Evolutionary conservation across 2,329 filamentous ascomycete species (phyloP), one percentile per base, ranked within the genome.

Genomic region (Paecilomyces niveus): DNA sequence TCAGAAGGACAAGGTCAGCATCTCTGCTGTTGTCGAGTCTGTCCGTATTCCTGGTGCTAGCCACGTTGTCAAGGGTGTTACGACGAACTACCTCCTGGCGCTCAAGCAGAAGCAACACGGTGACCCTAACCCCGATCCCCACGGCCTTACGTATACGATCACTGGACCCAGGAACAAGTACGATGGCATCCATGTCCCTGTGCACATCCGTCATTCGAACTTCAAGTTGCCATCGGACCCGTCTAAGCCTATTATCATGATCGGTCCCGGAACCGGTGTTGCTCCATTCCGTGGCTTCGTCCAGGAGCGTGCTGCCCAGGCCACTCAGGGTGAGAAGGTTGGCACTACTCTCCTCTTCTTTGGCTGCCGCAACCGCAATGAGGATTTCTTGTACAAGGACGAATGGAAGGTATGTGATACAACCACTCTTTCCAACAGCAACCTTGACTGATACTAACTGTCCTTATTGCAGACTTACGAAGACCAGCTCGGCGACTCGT

Each of bases 141-240:
- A 94, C 68, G 90, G 92, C 57, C 80, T 93, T 59, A 91, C 87
- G 57, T 99, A 97, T 75, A 84, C 91, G 58, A 89, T 97, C 65
- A 88, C 78, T 54, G 94, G 94, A 11, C 94, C 94, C 15, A 86
- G 94, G 69, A 96, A 96, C 83, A 97, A 96, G 78, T 99, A 97
- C 75, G 90, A 96, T 68, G 93, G 93, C 61, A 88, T 97, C 61
- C 92, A 95, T 70, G 88, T 97, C 24, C 94, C 94, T 2, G 90
- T 99, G 13, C 94, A 99, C 72, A 87, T 99, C 60, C 90, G 94
- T 64, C 93, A 97, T 78, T 97, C 94, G 64, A 99, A 97, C 81
- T 99, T 99, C 85, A 97, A 97, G 81, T 85, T 99, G 31, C 94
- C 94, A 8, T 97, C 94, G 15, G 92, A 99, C 69, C 92, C 94